Evolutionary conservation across 148 eudicot genomes (phyloP).

Genomic region (Rhododendron mucronatum): DNA sequence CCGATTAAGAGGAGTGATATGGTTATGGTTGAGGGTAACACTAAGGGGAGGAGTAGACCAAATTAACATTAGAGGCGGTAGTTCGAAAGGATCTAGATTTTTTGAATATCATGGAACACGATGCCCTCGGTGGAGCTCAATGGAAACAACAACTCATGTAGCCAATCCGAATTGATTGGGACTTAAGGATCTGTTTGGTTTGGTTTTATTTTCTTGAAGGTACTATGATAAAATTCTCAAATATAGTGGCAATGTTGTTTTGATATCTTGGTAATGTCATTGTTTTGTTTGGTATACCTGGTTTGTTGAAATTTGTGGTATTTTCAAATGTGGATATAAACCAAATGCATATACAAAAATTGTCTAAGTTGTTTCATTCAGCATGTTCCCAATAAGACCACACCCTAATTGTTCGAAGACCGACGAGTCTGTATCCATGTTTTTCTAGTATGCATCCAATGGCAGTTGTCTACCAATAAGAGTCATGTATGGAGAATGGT

Average conservation of each 20-base stretch:
- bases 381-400: not conserved
- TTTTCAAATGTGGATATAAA: not conserved
- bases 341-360: not conserved
- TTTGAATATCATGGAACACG: not conserved
- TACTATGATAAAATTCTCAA: not conserved
- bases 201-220: not conserved
- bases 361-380: not conserved
- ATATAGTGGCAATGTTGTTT: not conserved
- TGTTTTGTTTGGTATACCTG: not conserved
- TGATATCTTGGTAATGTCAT: not conserved
- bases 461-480: not conserved
- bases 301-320: not conserved
- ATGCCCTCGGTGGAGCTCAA: not conserved
- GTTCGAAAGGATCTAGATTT: not conserved
- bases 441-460: not conserved
- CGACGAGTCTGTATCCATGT: not conserved
- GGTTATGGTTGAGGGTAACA: not conserved
- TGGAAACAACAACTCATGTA: not conserved
- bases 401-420: not conserved
- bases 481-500: not conserved
- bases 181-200: not conserved
- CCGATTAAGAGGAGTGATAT: not conserved
- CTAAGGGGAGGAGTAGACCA: not conserved
- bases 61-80: not conserved
- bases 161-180: not conserved